Percentiles rank a stretch among this genome's conserved stretches.
Evolutionary conservation across 176 grass and related monocot species (phyloP).

Genomic region (Urochloa ruziziensis): DNA sequence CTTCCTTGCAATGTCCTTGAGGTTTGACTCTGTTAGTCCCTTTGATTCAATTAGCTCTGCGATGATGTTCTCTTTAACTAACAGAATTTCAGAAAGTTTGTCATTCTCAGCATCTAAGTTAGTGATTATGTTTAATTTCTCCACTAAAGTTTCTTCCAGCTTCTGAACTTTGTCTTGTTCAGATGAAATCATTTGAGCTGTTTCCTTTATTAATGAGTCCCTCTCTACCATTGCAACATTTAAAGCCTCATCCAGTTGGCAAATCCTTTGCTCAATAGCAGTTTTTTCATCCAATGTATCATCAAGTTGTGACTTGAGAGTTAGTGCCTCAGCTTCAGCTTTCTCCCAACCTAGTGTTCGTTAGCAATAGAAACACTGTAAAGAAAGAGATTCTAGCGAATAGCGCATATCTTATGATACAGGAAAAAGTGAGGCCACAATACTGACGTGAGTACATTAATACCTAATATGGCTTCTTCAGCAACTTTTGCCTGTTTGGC

Average conservation of each 20-base stretch:
- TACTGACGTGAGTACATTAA: conserved; percentile 9
- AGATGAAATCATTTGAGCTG: conserved; percentile 54
- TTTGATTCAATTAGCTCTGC: conserved; percentile 62
- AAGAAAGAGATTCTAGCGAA: neutral
- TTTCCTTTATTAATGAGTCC: conserved; percentile 58
- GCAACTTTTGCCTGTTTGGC: conserved; percentile 85
- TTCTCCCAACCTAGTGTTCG: conserved; percentile 87
- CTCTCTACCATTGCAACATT: conserved; percentile 66
- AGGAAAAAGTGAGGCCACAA: neutral
- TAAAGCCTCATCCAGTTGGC: conserved; percentile 61
- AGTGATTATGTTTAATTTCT: conserved; percentile 67
- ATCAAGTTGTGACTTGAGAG: conserved; percentile 70
- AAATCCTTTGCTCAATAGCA: conserved; percentile 58
- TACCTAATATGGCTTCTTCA: conserved; percentile 96
- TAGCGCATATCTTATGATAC: conserved; percentile 11
- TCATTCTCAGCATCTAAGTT: conserved; percentile 61
- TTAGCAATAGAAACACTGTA: neutral
- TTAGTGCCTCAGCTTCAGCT: conserved; percentile 65
- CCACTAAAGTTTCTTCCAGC: conserved; percentile 51
- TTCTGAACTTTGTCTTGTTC: conserved; percentile 73
- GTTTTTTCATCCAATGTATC: conserved; percentile 59
- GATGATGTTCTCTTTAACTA: conserved; percentile 57
- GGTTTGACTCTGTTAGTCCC: conserved; percentile 50
- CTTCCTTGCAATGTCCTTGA: conserved; percentile 41
- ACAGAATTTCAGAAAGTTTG: conserved; percentile 63